Percentiles rank a stretch among this genome's conserved stretches.
Evolutionary conservation across 148 eudicot species (phyloP).

Genomic region (Silene conica): DNA sequence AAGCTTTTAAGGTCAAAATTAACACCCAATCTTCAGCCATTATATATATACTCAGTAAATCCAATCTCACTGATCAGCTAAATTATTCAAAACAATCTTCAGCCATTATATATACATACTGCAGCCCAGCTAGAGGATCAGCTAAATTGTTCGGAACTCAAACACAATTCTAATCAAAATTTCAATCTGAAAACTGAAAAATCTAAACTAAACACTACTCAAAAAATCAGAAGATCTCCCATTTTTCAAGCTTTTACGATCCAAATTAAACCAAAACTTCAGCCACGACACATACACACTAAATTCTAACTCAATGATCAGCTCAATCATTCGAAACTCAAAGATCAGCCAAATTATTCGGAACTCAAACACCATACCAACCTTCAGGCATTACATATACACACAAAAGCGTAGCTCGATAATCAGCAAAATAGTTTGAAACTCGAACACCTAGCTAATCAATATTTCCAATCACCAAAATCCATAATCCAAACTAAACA

Average conservation of each 20-base stretch:
- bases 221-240: too few relatives aligned
- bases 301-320: not conserved
- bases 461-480: too few relatives aligned
- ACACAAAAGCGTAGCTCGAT: slow-evolving; percentile 10
- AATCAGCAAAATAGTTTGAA: slow-evolving; percentile 5
- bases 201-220: not conserved
- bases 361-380: too few relatives aligned
- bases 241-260: not conserved
- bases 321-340: too few relatives aligned
- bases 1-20: too few relatives aligned
- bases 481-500: too few relatives aligned
- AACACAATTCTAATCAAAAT: not conserved
- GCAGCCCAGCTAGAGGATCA: slow-evolving; percentile 18
- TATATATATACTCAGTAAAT: too few relatives aligned
- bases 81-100: too few relatives aligned
- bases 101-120: not conserved
- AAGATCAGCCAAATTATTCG: too few relatives aligned
- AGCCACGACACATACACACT: not conserved
- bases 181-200: not conserved
- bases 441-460: not conserved
- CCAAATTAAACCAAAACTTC: not conserved
- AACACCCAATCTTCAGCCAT: too few relatives aligned
- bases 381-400: not conserved
- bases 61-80: too few relatives aligned
- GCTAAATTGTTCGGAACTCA: not conserved